A percentile compares a stretch with the other conserved stretches of the same genome.
These are phyloP conservation scores for Xylaria sp. DNA, from an alignment of 2,329 filamentous ascomycete species.

Conservation along the genomic window DNA sequence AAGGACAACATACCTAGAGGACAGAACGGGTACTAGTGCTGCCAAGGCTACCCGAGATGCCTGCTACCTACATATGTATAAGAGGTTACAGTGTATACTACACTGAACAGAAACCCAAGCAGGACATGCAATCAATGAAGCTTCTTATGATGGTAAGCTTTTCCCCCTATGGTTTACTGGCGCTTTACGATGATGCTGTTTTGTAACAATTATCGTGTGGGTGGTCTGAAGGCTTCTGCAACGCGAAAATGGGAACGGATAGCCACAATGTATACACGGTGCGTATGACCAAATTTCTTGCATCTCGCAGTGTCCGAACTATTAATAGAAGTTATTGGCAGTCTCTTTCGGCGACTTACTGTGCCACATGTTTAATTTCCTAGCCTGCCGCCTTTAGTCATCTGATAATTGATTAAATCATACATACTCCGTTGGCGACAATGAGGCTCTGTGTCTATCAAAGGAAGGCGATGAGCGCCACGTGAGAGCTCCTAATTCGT, in stretches of 20 bases:
- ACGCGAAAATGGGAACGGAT: no score
- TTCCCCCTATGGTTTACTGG: no score
- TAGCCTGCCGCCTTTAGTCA: slow-evolving; percentile 12
- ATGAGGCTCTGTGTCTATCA: slow-evolving; percentile 19
- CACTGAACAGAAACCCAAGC: not conserved
- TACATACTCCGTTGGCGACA: not conserved
- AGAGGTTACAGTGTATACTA: not conserved
- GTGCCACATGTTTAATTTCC: not conserved
- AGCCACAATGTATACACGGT: not conserved
- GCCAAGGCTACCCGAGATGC: not conserved
- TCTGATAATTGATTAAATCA: slow-evolving; percentile 5
- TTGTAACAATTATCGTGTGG: not conserved
- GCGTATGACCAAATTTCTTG: not conserved
- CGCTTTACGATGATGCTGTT: not conserved
- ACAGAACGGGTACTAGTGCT: not conserved
- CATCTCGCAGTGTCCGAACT: not conserved
- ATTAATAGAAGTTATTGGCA: slow-evolving; percentile 16
- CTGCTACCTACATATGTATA: no score
- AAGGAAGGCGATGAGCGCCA: slow-evolving; percentile 2
- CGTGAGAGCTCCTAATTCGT: slow-evolving; percentile 10
- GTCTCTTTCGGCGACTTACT: slow-evolving; percentile 1
- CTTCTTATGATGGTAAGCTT: not conserved
- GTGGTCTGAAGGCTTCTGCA: no score
- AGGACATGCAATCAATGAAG: not conserved
- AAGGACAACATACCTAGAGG: not conserved